Conservation (phyloP, 305 asterid genomes). For the Solanum hybrid region DNA sequence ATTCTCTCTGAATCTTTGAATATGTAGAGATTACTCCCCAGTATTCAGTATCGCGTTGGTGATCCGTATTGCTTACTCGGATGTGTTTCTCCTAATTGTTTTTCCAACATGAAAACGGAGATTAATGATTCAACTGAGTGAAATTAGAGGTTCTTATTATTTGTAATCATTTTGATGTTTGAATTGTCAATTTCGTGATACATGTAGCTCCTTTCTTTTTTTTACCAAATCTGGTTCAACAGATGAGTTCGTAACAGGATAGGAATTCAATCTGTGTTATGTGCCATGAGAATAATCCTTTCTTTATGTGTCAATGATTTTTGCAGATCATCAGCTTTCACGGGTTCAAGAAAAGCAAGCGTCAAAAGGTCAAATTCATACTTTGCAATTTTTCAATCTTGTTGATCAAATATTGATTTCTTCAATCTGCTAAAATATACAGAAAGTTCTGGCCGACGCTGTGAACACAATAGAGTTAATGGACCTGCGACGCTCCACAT, state of each 20-base stretch:
- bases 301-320: not conserved
- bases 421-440: conserved; percentile 1
- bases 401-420: not conserved
- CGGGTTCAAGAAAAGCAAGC: conserved; percentile 30
- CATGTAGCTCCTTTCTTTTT: too few species aligned
- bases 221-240: not conserved
- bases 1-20: not conserved
- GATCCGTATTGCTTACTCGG: not conserved
- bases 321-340: conserved; percentile 52
- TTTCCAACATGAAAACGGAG: not conserved
- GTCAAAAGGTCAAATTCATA: conserved; percentile 23
- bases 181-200: too few species aligned
- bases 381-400: not conserved
- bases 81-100: not conserved
- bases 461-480: conserved; percentile 40
- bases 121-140: not conserved
- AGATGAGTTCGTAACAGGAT: not conserved
- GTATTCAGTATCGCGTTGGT: not conserved
- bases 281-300: not conserved
- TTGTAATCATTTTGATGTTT: too few species aligned
- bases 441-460: conserved; percentile 33
- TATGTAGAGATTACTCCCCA: not conserved
- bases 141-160: too few species aligned
- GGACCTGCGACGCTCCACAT: conserved; percentile 53
- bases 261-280: not conserved